Base-by-base conservation (phyloP, 2,329 filamentous ascomycete genomes). In the Cercospora sesami region DNA sequence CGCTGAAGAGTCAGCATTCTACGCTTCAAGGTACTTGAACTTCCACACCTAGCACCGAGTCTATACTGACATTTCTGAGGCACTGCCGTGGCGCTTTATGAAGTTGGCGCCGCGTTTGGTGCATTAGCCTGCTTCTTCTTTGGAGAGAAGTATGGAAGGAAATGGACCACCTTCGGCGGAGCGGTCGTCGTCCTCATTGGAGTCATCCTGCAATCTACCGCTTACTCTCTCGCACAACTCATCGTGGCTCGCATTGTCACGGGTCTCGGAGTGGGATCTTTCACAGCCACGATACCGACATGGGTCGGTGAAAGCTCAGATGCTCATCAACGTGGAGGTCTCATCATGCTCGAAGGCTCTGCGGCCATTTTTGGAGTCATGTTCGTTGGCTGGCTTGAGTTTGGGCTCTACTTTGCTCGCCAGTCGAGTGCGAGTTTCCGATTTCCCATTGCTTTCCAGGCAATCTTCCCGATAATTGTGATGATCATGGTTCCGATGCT, bases 231-330 rank as follows among this genome's bases (percentile, higher is more conserved):
- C 1, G 80, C 82, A 12, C 84, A 86, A 69, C 83, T 85, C 74
- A 84, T 85, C 66, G 75, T 85, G 60, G 84, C 84, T 12, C 80
- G 84, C 59, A 80, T 83, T 16, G 79, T 86, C 58, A 85, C 83
- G 7, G 70, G 69, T 65, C 75, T 86, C 60, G 85, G 84, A 10
- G 84, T 84, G 7, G 74, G 73, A 12, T 65, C 67, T n/a, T 73
- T 73, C 66, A 73, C 73, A 2, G 70, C 73, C 2, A 74, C 70
- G 4, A 53, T 73, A n/a, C 72, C 66, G 14, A 70, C 70, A 1
- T 72, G 70, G 68, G 68, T 72, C 14, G 70, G 66, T n/a, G 70
- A 72, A 48, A 67, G 66, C 60, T 70, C 70, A 23, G 68, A 69
- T 60, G 70, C 70, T 16, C 70, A 72, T 63, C 70, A 72, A 31